Percentiles rank a stretch among this genome's conserved stretches.
phyloP scores from a whole-genome alignment of 495 filamentous ascomycete species.

The Parmelia sp. region DNA sequence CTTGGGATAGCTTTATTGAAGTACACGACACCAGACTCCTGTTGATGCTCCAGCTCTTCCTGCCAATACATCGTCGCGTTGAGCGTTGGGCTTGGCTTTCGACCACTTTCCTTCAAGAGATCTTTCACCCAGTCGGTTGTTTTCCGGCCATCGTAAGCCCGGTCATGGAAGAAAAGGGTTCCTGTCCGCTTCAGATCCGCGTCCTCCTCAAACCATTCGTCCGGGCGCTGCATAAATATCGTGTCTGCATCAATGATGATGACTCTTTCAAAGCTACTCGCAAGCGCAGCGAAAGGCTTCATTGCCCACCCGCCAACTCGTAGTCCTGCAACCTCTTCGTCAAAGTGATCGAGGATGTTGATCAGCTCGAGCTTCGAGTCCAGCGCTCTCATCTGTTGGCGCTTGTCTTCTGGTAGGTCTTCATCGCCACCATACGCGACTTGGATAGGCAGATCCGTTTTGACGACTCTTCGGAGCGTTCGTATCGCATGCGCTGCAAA shows the following conservation, averaged over 20 bases:
- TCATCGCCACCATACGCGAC: conserved; percentile 36
- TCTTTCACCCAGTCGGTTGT: conserved; percentile 11
- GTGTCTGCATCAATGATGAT: conserved; percentile 33
- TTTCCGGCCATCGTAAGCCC: conserved; percentile 22
- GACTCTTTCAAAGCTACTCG: conserved; percentile 28
- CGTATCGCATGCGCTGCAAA: conserved; percentile 26
- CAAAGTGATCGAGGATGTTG: conserved; percentile 6
- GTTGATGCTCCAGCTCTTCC: conserved; percentile 18
- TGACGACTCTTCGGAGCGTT: conserved; percentile 28
- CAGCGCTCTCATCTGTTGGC: conserved; percentile 9
- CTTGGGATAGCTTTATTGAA: conserved; percentile 28
- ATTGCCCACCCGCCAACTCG: conserved; percentile 24
- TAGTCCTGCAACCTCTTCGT: conserved; percentile 6
- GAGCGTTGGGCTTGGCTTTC: conserved; percentile 19
- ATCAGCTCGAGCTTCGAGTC: conserved; percentile 1
- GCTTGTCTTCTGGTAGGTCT: conserved; percentile 29
- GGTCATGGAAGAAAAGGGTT: conserved; percentile 39
- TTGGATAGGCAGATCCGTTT: conserved; percentile 36
- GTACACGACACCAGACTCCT: conserved; percentile 32
- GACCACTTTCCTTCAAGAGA: conserved; percentile 15
- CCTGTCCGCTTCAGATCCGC: conserved; percentile 30
- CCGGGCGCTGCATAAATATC: conserved; percentile 29
- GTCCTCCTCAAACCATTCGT: conserved; percentile 26
- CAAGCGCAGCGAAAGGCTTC: conserved; percentile 31
- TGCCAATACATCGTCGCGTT: conserved; percentile 26